Conservation (phyloP, 805 yeast genomes). For the Barnettozyma populi region DNA sequence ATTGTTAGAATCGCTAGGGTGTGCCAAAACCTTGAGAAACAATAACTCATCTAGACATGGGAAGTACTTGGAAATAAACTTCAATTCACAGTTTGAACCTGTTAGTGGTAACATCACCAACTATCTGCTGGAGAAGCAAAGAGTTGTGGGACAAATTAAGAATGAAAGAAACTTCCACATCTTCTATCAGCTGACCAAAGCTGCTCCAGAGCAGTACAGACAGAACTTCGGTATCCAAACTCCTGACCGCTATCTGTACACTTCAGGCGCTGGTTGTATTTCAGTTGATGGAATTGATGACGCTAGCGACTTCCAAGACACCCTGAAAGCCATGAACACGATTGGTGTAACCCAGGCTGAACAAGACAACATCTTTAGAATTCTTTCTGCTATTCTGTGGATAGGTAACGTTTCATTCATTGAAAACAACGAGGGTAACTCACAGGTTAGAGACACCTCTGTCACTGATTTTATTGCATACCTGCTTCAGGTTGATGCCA, state of each 20-base stretch:
- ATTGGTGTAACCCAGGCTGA: constrained; percentile 81
- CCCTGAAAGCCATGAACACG: constrained; percentile 77
- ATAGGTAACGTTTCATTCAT: constrained; percentile 84
- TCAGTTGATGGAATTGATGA: constrained; percentile 87
- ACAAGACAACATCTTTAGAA: constrained; percentile 84
- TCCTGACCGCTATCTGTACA: constrained; percentile 89
- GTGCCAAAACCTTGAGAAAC: constrained; percentile 87
- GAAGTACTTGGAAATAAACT: constrained; percentile 85
- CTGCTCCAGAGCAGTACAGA: constrained; percentile 80
- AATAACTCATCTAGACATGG: constrained; percentile 92
- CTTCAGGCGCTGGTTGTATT: constrained; percentile 81
- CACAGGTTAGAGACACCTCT: constrained; percentile 73
- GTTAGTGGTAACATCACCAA: constrained; percentile 95
- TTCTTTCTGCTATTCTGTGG: constrained; percentile 86
- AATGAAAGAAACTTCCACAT: constrained; percentile 96
- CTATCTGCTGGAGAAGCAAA: constrained; percentile 86
- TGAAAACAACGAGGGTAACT: constrained; percentile 84
- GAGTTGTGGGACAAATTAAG: constrained; percentile 92
- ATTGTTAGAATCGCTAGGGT: constrained; percentile 82
- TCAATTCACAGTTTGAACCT: constrained; percentile 79
- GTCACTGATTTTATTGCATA: constrained; percentile 96
- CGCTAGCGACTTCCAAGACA: constrained; percentile 68
- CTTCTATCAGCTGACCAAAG: constrained; percentile 91
- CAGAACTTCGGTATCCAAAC: constrained; percentile 84
- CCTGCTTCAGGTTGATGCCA: constrained; percentile 72